These are phyloP conservation scores for Sisymbrium altissimum DNA, from an alignment of 345 rosid genomes.

Conservation along the genomic window DNA sequence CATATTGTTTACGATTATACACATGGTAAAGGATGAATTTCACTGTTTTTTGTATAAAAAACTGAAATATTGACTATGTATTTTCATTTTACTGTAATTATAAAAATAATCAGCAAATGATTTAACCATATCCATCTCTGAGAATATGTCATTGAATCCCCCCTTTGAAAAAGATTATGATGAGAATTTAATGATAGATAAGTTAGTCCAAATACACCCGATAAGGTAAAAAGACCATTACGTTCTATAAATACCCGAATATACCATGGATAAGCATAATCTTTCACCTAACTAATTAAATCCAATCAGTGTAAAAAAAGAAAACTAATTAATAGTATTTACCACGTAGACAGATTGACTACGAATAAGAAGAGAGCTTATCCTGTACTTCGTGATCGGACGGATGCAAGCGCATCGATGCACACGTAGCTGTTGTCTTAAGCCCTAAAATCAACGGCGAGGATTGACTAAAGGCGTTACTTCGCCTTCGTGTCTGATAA, in stretches of 20 bases:
- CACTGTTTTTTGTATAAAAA: too few relatives aligned
- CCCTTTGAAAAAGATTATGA: neutral
- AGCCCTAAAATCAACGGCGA: slow-evolving; percentile 20
- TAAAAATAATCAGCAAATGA: neutral
- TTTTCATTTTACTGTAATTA: neutral
- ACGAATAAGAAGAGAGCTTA: neutral
- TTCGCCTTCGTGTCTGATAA: slow-evolving; percentile 9
- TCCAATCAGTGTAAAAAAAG: neutral
- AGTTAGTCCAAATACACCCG: neutral
- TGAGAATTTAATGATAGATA: neutral
- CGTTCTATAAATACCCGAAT: neutral
- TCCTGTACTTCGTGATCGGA: slow-evolving; percentile 8
- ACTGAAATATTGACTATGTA: neutral
- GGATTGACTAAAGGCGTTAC: slow-evolving; percentile 1
- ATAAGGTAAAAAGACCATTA: neutral
- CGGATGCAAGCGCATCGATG: slow-evolving; percentile 4
- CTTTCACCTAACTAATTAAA: neutral
- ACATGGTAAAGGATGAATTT: neutral
- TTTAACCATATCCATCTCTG: neutral
- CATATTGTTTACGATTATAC: neutral
- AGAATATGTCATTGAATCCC: neutral
- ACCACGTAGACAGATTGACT: slow-evolving; percentile 6
- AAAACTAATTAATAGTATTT: neutral
- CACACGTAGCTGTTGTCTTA: neutral
- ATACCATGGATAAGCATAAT: slow-evolving; percentile 7